These are phyloP conservation scores for Ceratocystis huliohia DNA, from an alignment of 2,329 filamentous ascomycete genomes.

Conservation along the genomic window DNA sequence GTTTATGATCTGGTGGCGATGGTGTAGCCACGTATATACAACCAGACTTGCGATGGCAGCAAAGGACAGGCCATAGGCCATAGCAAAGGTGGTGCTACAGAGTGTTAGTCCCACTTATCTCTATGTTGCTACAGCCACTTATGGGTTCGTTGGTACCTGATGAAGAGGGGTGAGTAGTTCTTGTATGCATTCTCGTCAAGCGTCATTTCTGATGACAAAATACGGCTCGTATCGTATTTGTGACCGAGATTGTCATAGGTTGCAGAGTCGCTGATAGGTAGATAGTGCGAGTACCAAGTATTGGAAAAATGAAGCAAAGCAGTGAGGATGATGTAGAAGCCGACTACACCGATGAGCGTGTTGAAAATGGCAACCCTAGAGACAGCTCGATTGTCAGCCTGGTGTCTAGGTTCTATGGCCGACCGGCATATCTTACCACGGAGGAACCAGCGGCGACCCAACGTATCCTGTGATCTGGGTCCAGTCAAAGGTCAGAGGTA, in stretches of 20 bases:
- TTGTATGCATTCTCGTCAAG: conserved; percentile 52
- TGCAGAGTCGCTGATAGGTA: conserved; percentile 56
- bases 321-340: conserved; percentile 51
- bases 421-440: conserved; percentile 39
- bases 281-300: conserved; percentile 49
- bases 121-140: too few species aligned
- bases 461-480: conserved; percentile 57
- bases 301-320: conserved; percentile 52
- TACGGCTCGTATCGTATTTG: conserved; percentile 49
- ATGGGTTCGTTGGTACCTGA: conserved; percentile 33
- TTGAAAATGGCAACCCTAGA: conserved; percentile 58
- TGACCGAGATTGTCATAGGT: conserved; percentile 60
- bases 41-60: conserved; percentile 57
- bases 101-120: conserved; percentile 4
- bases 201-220: conserved; percentile 49
- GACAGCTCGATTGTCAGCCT: neutral
- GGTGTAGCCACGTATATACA: conserved; percentile 54
- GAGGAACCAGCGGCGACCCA: conserved; percentile 54
- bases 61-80: conserved; percentile 60
- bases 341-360: conserved; percentile 52
- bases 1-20: conserved; percentile 52
- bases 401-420: neutral
- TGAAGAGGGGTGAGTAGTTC: conserved; percentile 53
- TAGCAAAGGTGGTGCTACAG: conserved; percentile 53
- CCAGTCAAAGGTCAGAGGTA: conserved; percentile 68